These are phyloP conservation scores for Carallia pectinifolia DNA, from an alignment of 345 rosid species.

Conservation along the genomic window DNA sequence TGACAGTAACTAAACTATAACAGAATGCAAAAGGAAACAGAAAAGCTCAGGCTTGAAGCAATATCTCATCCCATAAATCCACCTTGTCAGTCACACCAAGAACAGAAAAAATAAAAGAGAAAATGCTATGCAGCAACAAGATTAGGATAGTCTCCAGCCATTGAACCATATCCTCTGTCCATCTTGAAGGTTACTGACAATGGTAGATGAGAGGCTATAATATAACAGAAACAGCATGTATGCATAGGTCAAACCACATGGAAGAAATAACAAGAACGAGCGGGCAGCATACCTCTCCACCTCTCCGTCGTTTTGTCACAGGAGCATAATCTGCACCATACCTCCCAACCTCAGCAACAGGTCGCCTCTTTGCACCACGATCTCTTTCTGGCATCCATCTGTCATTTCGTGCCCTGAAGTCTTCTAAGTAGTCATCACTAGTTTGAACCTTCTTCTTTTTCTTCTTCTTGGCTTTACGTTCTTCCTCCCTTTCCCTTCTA, in stretches of 20 bases:
- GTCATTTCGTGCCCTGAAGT: conserved; percentile 49
- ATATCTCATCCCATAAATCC: too few relatives aligned
- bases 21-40: too few relatives aligned
- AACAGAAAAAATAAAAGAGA: too few relatives aligned
- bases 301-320: conserved; percentile 83
- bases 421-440: conserved; percentile 62
- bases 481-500: conserved; percentile 83
- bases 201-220: background rate
- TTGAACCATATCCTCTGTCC: too few relatives aligned
- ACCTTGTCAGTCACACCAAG: too few relatives aligned
- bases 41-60: too few relatives aligned
- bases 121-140: too few relatives aligned
- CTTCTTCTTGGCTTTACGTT: conserved; percentile 78
- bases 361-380: conserved; percentile 55
- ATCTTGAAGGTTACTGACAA: background rate
- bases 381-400: conserved; percentile 66
- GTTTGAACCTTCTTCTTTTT: conserved; percentile 65
- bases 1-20: too few relatives aligned
- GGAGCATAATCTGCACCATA: conserved; percentile 53
- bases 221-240: background rate
- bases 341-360: conserved; percentile 47
- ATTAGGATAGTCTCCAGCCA: too few relatives aligned
- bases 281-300: conserved; percentile 69
- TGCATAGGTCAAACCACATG: background rate
- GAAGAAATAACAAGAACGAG: conserved; percentile 10